Conservation (phyloP, 768 basidiomycete genomes). For the Kwoniella botswanensis region DNA sequence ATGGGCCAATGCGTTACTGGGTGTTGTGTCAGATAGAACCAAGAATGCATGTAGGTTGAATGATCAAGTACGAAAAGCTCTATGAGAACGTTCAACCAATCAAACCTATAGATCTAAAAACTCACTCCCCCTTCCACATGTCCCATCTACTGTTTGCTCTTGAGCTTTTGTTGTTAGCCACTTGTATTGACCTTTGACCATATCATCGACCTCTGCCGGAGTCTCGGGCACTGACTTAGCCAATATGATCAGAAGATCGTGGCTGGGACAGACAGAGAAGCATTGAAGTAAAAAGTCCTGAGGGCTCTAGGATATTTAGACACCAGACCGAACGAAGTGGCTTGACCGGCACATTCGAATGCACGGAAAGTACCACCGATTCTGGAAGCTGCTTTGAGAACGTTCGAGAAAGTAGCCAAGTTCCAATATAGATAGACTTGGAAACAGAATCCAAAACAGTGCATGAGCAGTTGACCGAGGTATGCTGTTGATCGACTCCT, state of each 20-base stretch:
- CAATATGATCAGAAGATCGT: conserved; percentile 13
- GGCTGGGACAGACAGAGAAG: conserved; percentile 11
- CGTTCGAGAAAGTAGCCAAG: conserved; percentile 34
- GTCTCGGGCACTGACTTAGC: conserved; percentile 25
- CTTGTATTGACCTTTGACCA: conserved; percentile 12
- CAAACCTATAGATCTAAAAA: too few species aligned
- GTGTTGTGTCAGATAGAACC: too few species aligned
- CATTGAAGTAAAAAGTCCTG: conserved; percentile 22
- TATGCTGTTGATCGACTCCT: background rate
- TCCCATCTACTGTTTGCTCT: background rate
- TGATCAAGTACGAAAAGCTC: too few species aligned
- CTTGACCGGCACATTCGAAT: conserved; percentile 41
- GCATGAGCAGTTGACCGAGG: conserved; percentile 17
- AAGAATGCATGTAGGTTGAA: too few species aligned
- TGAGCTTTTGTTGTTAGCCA: background rate
- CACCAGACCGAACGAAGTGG: conserved; percentile 37
- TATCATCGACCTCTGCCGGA: conserved; percentile 27
- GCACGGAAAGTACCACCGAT: conserved; percentile 41
- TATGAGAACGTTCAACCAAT: too few species aligned
- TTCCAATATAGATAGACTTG: conserved; percentile 44
- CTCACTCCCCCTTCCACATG: too few species aligned
- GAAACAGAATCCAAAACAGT: conserved; percentile 21
- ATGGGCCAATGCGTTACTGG: too few species aligned
- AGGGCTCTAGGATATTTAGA: conserved; percentile 10
- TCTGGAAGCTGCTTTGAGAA: conserved; percentile 29